These are phyloP conservation scores for Gossypium stocksii DNA, from an alignment of 345 rosid genomes.

Conservation along the genomic window DNA sequence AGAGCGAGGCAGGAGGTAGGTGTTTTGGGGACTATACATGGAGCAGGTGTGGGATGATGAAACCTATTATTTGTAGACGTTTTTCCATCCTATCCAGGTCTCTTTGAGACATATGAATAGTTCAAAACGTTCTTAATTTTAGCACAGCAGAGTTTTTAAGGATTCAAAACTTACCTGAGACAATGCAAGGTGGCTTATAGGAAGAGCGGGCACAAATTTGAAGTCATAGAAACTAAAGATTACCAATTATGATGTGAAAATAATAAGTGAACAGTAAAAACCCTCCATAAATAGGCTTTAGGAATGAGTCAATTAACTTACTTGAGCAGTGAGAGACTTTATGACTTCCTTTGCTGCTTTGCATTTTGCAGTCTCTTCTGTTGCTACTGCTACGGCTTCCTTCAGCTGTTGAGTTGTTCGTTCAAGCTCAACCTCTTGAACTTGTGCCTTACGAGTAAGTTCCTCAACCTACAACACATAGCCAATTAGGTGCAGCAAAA, in stretches of 20 bases:
- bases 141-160: background rate
- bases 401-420: conserved; percentile 52
- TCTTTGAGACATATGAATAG: background rate
- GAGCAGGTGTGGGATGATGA: background rate
- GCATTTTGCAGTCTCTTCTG: conserved; percentile 69
- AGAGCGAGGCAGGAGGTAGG: background rate
- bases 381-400: conserved; percentile 59
- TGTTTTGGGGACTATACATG: background rate
- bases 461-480: conserved; percentile 48
- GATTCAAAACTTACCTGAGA: background rate
- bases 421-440: conserved; percentile 66
- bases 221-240: background rate
- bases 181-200: background rate
- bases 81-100: background rate
- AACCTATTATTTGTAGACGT: background rate
- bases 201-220: background rate
- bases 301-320: conserved; percentile 23
- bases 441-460: conserved; percentile 54
- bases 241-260: background rate
- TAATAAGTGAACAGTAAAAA: background rate
- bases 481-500: conserved; percentile 9
- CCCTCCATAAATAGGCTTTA: background rate
- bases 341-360: conserved; percentile 81
- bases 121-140: background rate
- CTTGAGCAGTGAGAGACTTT: conserved; percentile 70